Evolutionary conservation across 2,329 filamentous ascomycete genomes (phyloP), one percentile per base, ranked within the genome.

Genomic region (Aspergillus quadricinctus): DNA sequence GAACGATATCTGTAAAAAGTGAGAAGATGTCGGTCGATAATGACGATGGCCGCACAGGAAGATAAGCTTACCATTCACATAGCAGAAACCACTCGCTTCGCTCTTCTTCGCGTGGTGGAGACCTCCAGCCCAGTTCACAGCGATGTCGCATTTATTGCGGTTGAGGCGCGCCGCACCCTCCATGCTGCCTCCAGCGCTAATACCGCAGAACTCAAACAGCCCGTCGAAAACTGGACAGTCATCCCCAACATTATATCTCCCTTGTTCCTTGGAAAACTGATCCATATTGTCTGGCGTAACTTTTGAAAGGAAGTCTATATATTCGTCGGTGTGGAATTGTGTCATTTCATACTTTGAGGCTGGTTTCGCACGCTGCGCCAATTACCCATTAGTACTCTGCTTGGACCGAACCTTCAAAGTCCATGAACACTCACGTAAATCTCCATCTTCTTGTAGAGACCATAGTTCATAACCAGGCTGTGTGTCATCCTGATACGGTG

Each of bases 211-310:
- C 67, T 88, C 85, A 60, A 88, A 88, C 17, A 88, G 76, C 17
- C 86, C 86, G 63, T 88, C 86, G 59, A 88, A 88, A 0, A 88
- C 86, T 1, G 86, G 86, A 64, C 80, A 82, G 61, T 82, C 80
- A 54, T 82, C 86, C 53, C 85, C 85, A 55, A 88, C 85, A 58
- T 88, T 88, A 75, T 87, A 88, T 63, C 80, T 85, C 84, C 90
- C 88, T 73, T 97, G 92, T 73, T 99, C 94, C 66, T 92, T 89
- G 65, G 88, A 84, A 70, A 91, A 97, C 62, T 84, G 84, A 66
- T 99, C 95, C 90, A 97, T 97, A 72, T 99, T 99, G 78, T 99
- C 94, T 1, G 94, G 95, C 0, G 94, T 97, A 54, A 99, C 94
- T 67, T 95, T 96, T 60, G 84, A 83, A 46, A 88, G 77, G 68